Conservation (phyloP, 2,329 filamentous ascomycete genomes). For the Monilinia aucupariae region DNA sequence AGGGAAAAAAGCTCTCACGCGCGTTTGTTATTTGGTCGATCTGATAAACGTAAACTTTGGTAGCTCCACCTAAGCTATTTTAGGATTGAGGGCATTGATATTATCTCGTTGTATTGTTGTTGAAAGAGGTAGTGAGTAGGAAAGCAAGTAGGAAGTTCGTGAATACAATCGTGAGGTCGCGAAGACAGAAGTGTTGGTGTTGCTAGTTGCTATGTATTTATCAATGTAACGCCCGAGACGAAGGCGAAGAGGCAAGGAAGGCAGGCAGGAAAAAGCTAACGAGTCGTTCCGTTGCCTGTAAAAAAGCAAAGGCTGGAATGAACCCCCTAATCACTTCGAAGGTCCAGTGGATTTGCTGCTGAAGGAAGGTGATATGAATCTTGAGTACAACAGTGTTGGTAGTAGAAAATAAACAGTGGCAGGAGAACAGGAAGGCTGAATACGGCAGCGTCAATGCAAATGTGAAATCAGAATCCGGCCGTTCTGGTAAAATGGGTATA, state of each 20-base stretch:
- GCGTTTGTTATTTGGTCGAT: slow-evolving; percentile 18
- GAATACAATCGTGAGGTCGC: slow-evolving; percentile 6
- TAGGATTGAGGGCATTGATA: slow-evolving; percentile 7
- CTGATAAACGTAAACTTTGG: slow-evolving; percentile 6
- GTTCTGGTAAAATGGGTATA: background rate
- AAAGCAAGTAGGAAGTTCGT: slow-evolving; percentile 8
- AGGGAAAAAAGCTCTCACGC: slow-evolving; percentile 2
- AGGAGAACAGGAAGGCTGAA: background rate
- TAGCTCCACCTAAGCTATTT: slow-evolving; percentile 3
- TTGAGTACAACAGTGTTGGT: too few species aligned
- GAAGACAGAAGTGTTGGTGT: background rate
- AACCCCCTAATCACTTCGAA: background rate
- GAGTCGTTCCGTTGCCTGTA: background rate
- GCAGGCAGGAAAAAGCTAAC: background rate
- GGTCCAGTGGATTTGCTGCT: background rate
- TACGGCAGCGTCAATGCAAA: background rate
- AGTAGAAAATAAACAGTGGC: background rate
- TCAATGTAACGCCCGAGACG: background rate
- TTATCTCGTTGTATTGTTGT: slow-evolving; percentile 12
- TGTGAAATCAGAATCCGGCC: background rate
- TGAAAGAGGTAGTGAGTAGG: background rate
- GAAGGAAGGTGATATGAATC: background rate
- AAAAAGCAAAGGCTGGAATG: slow-evolving; percentile 8
- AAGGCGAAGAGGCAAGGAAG: background rate
- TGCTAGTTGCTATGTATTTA: background rate